phyloP scores from a whole-genome alignment of 1,284 basidiomycete species.

The Rhodotorula sp. region DNA sequence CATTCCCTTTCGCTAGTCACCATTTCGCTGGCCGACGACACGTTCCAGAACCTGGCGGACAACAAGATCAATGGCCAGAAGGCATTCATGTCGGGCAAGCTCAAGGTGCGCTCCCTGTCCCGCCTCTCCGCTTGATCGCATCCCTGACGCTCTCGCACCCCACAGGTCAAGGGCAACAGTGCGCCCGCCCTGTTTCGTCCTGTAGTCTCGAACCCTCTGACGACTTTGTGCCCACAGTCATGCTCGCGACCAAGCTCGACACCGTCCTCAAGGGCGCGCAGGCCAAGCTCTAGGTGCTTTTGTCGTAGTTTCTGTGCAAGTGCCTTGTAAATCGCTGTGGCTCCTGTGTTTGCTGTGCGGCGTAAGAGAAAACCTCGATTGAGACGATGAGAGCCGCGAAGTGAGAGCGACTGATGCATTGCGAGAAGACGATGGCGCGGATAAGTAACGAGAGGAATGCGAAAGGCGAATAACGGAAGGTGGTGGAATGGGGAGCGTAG shows the following conservation, averaged over 20 bases:
- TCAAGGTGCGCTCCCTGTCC: conserved; percentile 45
- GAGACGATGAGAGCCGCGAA: too few species aligned
- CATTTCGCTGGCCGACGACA: conserved; percentile 62
- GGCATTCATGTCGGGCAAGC: conserved; percentile 48
- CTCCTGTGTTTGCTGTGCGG: too few species aligned
- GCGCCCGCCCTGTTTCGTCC: background rate
- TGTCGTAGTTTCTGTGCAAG: background rate
- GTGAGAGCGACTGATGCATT: too few species aligned
- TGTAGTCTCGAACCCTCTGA: background rate
- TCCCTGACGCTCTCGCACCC: background rate
- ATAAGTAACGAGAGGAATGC: too few species aligned
- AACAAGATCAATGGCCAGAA: conserved; percentile 73
- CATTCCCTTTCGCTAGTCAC: conserved; percentile 56
- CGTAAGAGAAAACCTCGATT: too few species aligned
- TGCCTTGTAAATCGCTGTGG: background rate
- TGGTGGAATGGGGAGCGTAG: too few species aligned
- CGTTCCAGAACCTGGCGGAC: conserved; percentile 59
- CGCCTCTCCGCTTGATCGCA: conserved; percentile 1
- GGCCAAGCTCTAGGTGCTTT: conserved; percentile 19
- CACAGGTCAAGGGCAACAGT: conserved; percentile 42
- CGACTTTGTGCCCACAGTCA: conserved; percentile 18
- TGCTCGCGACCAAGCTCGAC: conserved; percentile 73
- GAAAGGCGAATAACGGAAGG: too few species aligned
- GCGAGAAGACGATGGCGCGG: too few species aligned
- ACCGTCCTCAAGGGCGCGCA: conserved; percentile 64